Conservation (phyloP, 2,329 filamentous ascomycete genomes). For the Monosporascus ibericus region DNA sequence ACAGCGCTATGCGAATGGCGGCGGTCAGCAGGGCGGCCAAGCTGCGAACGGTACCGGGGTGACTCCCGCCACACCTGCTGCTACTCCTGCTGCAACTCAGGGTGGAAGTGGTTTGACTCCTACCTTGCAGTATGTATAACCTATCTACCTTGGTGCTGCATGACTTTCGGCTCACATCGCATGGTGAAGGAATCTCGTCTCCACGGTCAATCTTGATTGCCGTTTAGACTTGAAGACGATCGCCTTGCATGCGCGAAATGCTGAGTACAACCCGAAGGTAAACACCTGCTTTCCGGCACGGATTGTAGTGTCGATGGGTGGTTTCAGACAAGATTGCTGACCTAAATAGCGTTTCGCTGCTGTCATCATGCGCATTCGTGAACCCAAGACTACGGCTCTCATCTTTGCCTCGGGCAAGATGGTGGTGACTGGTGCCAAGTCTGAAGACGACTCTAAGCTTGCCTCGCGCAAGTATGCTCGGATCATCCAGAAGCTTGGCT, state of each 20-base stretch:
- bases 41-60: conserved; percentile 68
- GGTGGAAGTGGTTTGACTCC: conserved; percentile 86
- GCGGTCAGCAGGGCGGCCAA: conserved; percentile 51
- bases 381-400: conserved; percentile 95
- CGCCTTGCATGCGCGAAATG: conserved; percentile 93
- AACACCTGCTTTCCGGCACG: conserved; percentile 23
- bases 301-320: background rate
- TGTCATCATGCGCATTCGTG: conserved; percentile 99
- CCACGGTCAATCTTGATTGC: conserved; percentile 96
- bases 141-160: conserved; percentile 29
- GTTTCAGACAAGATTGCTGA: conserved; percentile 22
- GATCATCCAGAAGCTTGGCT: conserved; percentile 99
- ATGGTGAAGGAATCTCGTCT: conserved; percentile 86
- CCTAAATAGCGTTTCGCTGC: conserved; percentile 81
- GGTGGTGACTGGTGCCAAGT: conserved; percentile 97
- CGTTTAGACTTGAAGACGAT: conserved; percentile 98
- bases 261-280: conserved; percentile 98
- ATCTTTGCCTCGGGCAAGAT: conserved; percentile 99
- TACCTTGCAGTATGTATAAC: conserved; percentile 89
- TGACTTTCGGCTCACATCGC: conserved; percentile 47
- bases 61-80: conserved; percentile 83
- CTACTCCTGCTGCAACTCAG: conserved; percentile 77
- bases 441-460: conserved; percentile 95
- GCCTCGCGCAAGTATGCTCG: conserved; percentile 96
- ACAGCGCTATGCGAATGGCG: conserved; percentile 40